Base-by-base conservation (phyloP, 2,329 filamentous ascomycete genomes). In the Endothia cerciana region DNA sequence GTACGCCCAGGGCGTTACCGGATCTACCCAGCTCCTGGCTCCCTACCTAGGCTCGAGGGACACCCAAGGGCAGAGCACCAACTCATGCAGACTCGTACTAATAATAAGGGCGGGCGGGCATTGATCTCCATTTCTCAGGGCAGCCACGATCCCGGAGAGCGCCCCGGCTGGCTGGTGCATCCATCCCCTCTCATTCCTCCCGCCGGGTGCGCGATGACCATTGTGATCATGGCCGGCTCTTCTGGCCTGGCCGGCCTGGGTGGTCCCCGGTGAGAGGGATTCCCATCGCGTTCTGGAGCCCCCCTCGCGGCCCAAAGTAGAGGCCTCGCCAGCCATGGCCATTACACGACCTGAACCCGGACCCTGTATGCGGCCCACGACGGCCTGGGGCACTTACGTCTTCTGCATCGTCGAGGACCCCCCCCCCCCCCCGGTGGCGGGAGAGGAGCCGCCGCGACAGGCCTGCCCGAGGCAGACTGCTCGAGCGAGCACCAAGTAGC, bases 31-130 rank as follows among this genome's bases (percentile, higher is more conserved):
- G 55, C 33, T 17, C 55, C 55, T 41, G 36, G 25, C 55, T 58
- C 38, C 38, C 56, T 59, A 41, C 33, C 36, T 58, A 58, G 3
- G 13, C 19, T n/a, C n/a, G 41, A 40, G 55, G 40, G 38, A 45
- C 45, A 11, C 40, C 38, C 36, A 36, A 38, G 7, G 19, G 22
- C 56, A 22, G n/a, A 38, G 55, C 55, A 40, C 8, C 51, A 30
- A 30, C 15, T n/a, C 25, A 47, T 19, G n/a, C 40, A 59, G 45
- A 25, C 10, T 22, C 11, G 7, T 49, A 30, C 60, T 53, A 47
- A 63, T 55, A 43, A 62, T 47, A 47, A 63, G 51, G 61, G 56
- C 56, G 51, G 61, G 56, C 56, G 60, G 61, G 49, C 40, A 56
- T 45, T 45, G 28, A 57, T 19, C 51, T 47, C 40, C 40, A 28